These are phyloP conservation scores for Trichoderma reesei DNA, from an alignment of 495 filamentous ascomycete genomes.

Conservation along the genomic window DNA sequence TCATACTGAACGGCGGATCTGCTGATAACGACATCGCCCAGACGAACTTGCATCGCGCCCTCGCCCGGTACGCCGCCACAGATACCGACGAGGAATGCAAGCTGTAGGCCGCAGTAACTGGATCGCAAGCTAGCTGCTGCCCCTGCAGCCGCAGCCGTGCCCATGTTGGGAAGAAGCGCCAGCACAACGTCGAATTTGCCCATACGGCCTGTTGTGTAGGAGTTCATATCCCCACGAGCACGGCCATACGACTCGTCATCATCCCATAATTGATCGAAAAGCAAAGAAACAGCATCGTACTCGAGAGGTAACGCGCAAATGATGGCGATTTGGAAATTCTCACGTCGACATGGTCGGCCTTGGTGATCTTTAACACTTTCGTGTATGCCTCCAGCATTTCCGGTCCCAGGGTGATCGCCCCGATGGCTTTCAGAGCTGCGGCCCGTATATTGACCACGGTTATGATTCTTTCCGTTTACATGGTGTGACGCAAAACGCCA, in stretches of 20 bases:
- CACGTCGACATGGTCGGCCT: constrained; percentile 5
- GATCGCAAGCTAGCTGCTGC: constrained; percentile 21
- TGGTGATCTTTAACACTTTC: not conserved
- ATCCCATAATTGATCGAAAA: constrained; percentile 25
- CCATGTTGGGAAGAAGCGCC: constrained; percentile 25
- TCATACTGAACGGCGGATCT: constrained; percentile 26
- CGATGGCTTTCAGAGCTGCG: too few relatives aligned
- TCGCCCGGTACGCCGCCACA: constrained; percentile 24
- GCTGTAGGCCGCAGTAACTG: constrained; percentile 22
- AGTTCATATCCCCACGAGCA: constrained; percentile 21
- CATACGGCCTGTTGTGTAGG: constrained; percentile 31
- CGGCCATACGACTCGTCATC: constrained; percentile 19
- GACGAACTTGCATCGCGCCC: constrained; percentile 18
- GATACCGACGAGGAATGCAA: constrained; percentile 27
- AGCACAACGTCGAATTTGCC: constrained; percentile 29
- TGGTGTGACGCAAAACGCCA: too few relatives aligned
- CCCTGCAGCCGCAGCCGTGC: constrained; percentile 24
- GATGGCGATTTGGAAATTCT: constrained; percentile 20
- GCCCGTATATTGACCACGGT: too few relatives aligned
- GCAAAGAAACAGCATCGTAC: constrained; percentile 21
- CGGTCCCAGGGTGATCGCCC: too few relatives aligned
- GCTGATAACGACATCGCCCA: constrained; percentile 40
- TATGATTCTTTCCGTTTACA: too few relatives aligned
- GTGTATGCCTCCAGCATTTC: not conserved
- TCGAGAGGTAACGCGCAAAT: constrained; percentile 24